Base-by-base conservation (phyloP, 768 basidiomycete species). In the Sarcomyxa edulis region DNA sequence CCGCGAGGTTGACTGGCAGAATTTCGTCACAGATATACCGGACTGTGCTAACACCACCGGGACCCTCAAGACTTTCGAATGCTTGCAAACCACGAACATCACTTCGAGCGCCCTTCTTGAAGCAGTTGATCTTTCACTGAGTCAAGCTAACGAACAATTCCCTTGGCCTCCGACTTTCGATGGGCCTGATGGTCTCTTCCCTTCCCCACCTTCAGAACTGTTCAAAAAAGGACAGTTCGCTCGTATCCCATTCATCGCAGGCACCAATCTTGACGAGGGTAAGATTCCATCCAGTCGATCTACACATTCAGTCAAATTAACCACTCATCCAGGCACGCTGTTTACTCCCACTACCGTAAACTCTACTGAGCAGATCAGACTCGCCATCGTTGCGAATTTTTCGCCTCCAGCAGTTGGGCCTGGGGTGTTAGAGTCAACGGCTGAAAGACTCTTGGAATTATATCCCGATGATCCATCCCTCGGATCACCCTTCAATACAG, bases 211-310 rank as follows among this genome's bases (percentile, higher is more conserved):
- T 1, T 65, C 66, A 5, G 52, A 32, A 18, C 46, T 67, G 12
- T 51, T 64, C 14, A 43, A 51, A 1, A 22, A 42, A 4, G 65
- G 67, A 0, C 52, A 54, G 1, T 69, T 68, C 40, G 55, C 62
- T 2, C 50, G 52, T 14, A 20, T 73, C 4, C 70, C 71, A 1
- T 68, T 69, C 44, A 71, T 73, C 16, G 53, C 67, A 18, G 71
- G 70, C 12, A 64, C 62, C 3, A 60, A 57, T 38, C 50, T 63
- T n/a, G 70, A 72, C 44, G 72, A 74, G 58, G 71, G 71, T 66
- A 16, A 6, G 30, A 22, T 36, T 19, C 10, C 24, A 15, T 6
- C 4, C 19, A 21, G 14, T 4, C 6, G 10, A 4, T 7, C 19
- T n/a, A 14, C 11, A 9, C 14, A n/a, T 6, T 6, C n/a, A 16